These are phyloP conservation scores for Thozetella sp. DNA, from an alignment of 495 filamentous ascomycete genomes.

Conservation along the genomic window DNA sequence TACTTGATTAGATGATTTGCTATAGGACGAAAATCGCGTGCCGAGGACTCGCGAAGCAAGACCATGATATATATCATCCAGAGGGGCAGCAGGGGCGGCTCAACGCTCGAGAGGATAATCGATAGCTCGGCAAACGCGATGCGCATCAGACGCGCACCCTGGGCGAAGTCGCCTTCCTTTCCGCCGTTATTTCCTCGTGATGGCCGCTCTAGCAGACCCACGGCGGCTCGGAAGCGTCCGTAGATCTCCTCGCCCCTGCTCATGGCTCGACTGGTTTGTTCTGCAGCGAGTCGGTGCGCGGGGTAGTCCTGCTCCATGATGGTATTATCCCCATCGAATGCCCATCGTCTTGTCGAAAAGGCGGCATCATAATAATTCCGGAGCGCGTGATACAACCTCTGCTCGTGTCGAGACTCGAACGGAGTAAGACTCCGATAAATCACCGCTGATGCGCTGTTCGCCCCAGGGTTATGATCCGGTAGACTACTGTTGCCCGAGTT, in stretches of 20 bases:
- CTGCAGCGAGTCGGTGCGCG: not conserved
- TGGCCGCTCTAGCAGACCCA: constrained; percentile 3
- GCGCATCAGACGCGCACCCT: constrained; percentile 8
- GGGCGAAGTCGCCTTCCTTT: constrained; percentile 9
- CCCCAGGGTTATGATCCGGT: not conserved
- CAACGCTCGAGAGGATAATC: not conserved
- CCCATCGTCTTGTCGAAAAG: not conserved
- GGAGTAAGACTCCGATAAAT: not conserved
- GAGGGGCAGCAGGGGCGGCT: constrained; percentile 2
- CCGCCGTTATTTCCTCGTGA: constrained; percentile 4
- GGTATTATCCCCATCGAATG: not conserved
- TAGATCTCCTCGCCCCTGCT: constrained; percentile 2
- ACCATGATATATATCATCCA: constrained; percentile 9
- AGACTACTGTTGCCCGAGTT: no score
- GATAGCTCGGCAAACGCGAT: constrained; percentile 7
- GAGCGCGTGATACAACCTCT: not conserved
- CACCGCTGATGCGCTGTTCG: not conserved
- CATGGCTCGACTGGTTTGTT: not conserved
- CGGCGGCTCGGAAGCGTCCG: constrained; percentile 4
- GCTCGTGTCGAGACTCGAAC: not conserved
- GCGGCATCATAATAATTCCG: not conserved
- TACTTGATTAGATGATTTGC: constrained; percentile 2
- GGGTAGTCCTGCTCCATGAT: not conserved
- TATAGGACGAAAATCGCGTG: constrained; percentile 5
- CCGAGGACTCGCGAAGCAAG: constrained; percentile 5